Conservation (phyloP, 805 yeast genomes). For the Candida pseudofarinosa region DNA sequence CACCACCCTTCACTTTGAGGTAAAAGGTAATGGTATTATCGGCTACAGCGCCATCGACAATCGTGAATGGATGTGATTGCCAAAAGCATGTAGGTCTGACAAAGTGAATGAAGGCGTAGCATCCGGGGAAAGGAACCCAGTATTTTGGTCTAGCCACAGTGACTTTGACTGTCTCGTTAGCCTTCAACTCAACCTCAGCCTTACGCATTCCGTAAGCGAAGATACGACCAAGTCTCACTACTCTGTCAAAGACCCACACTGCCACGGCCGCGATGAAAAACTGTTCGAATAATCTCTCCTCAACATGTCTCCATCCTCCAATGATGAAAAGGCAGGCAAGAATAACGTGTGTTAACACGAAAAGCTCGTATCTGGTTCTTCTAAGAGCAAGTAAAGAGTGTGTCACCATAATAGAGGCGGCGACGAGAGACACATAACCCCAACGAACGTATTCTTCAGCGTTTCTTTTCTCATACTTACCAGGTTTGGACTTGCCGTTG, state of each 20-base stretch:
- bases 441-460: slow-evolving; percentile 20
- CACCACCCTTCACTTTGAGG: slow-evolving; percentile 42
- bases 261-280: slow-evolving; percentile 29
- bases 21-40: slow-evolving; percentile 44
- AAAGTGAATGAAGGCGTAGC: slow-evolving; percentile 38
- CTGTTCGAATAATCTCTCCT: slow-evolving; percentile 18
- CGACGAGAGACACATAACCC: slow-evolving; percentile 29
- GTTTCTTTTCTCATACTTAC: slow-evolving; percentile 29
- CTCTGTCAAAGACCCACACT: slow-evolving; percentile 36
- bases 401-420: slow-evolving; percentile 19
- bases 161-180: slow-evolving; percentile 44
- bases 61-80: slow-evolving; percentile 46
- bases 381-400: slow-evolving; percentile 48
- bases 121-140: slow-evolving; percentile 41
- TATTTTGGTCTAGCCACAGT: slow-evolving; percentile 43
- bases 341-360: slow-evolving; percentile 20
- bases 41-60: slow-evolving; percentile 18
- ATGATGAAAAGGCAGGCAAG: slow-evolving; percentile 42
- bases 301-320: slow-evolving; percentile 55
- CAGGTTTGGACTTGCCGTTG: slow-evolving; percentile 30
- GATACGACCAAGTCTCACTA: slow-evolving; percentile 26
- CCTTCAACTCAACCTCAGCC: slow-evolving; percentile 33
- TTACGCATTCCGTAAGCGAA: slow-evolving; percentile 28
- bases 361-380: slow-evolving; percentile 58
- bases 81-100: slow-evolving; percentile 37